These are phyloP conservation scores for Chalciporus piperatus DNA, from an alignment of 768 basidiomycete genomes.

Conservation along the genomic window DNA sequence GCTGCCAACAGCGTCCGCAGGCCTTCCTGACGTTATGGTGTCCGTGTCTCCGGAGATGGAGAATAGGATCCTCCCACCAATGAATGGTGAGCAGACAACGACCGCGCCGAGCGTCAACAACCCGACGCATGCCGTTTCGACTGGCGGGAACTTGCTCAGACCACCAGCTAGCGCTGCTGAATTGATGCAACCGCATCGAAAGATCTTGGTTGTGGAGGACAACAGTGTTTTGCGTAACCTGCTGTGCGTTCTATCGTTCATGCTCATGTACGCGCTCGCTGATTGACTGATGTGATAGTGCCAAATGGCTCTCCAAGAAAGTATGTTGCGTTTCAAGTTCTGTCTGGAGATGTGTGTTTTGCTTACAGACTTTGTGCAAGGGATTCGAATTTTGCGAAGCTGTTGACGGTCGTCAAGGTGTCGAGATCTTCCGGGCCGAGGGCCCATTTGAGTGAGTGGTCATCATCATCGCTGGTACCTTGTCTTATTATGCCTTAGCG, in stretches of 20 bases:
- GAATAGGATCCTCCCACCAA: constrained; percentile 21
- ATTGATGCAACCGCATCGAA: constrained; percentile 42
- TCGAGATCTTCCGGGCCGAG: constrained; percentile 65
- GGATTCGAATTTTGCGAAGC: constrained; percentile 78
- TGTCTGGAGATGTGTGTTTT: not conserved
- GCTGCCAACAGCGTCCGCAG: constrained; percentile 9
- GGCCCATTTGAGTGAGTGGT: constrained; percentile 82
- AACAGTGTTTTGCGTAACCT: constrained; percentile 82
- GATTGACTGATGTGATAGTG: constrained; percentile 28
- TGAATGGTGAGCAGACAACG: constrained; percentile 12
- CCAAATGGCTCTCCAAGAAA: constrained; percentile 68
- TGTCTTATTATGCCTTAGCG: constrained; percentile 41
- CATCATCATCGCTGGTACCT: not conserved
- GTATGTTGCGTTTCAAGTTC: constrained; percentile 10
- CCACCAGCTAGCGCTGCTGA: constrained; percentile 57
- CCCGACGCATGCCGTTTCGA: constrained; percentile 52
- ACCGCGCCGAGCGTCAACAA: constrained; percentile 16
- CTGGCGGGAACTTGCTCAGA: constrained; percentile 67
- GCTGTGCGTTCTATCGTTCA: constrained; percentile 50
- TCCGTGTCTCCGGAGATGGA: constrained; percentile 25
- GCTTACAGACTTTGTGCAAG: constrained; percentile 29
- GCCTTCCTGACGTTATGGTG: constrained; percentile 9
- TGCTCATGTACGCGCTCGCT: constrained; percentile 8
- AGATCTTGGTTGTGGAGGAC: constrained; percentile 87
- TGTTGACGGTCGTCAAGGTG: constrained; percentile 82